phyloP scores from a whole-genome alignment of 2,329 filamentous ascomycete genomes.

The Golovinomyces cichoracearum region DNA sequence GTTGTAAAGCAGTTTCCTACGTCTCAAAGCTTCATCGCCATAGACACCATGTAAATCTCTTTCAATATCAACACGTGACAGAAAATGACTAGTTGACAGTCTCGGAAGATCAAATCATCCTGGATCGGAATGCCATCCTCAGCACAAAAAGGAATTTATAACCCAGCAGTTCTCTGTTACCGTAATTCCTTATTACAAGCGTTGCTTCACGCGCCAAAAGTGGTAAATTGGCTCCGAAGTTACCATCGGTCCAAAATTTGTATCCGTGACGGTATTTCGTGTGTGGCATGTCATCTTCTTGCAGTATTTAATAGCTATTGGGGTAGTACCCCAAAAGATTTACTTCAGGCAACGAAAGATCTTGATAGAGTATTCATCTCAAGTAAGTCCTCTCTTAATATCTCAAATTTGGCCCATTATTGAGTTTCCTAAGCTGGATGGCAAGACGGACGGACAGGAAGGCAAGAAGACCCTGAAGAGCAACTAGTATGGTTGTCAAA shows the following conservation, averaged over 20 bases:
- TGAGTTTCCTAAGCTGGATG: background rate
- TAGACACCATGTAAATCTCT: background rate
- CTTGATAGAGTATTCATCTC: conserved; percentile 5
- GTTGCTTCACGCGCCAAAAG: conserved; percentile 14
- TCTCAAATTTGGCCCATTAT: conserved; percentile 2
- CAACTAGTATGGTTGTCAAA: conserved; percentile 11
- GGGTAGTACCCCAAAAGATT: conserved; percentile 3
- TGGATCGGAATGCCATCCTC: conserved; percentile 7
- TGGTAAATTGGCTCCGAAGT: conserved; percentile 11
- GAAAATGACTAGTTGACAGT: background rate
- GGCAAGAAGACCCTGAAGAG: conserved; percentile 15
- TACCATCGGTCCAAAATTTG: background rate
- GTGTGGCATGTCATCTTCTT: conserved; percentile 5
- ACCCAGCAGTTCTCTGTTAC: conserved; percentile 14
- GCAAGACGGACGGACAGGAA: conserved; percentile 2
- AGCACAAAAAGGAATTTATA: conserved; percentile 11
- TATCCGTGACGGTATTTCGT: background rate
- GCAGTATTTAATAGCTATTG: conserved; percentile 5
- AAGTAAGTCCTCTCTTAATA: background rate
- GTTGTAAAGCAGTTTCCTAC: background rate
- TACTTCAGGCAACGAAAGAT: conserved; percentile 1
- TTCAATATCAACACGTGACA: background rate
- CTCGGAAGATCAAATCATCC: conserved; percentile 1
- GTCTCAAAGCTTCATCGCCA: background rate
- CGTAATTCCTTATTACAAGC: conserved; percentile 15